These are phyloP conservation scores for Boletus subparvulus DNA, from an alignment of 768 basidiomycete species.

Conservation along the genomic window DNA sequence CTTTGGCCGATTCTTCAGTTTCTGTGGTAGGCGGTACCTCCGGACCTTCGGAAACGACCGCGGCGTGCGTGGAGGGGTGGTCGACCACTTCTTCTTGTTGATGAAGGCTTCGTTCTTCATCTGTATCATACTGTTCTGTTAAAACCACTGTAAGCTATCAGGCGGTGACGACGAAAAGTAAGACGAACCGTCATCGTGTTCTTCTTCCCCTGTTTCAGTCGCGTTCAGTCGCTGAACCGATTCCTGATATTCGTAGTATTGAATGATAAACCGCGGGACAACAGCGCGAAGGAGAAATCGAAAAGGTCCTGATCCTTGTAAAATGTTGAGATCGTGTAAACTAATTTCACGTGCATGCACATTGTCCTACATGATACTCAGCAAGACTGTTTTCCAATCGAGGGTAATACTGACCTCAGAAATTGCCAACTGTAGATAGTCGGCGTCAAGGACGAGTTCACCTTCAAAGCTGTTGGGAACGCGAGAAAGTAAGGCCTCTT, in stretches of 20 bases:
- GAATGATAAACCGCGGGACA: slow-evolving; percentile 61
- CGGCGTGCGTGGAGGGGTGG: neutral
- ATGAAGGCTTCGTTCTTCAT: slow-evolving; percentile 5
- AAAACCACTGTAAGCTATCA: neutral
- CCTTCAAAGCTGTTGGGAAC: slow-evolving; percentile 50
- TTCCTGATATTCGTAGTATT: slow-evolving; percentile 63
- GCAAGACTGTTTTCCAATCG: neutral
- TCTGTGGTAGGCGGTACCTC: slow-evolving; percentile 1
- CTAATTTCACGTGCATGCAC: slow-evolving; percentile 65
- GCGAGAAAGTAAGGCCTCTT: slow-evolving; percentile 46
- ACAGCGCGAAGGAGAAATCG: slow-evolving; percentile 52
- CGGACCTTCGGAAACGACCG: neutral
- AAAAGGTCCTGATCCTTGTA: slow-evolving; percentile 68
- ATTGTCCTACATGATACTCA: slow-evolving; percentile 54
- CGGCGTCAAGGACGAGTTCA: slow-evolving; percentile 70
- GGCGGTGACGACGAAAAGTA: neutral
- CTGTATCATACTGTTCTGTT: slow-evolving; percentile 16
- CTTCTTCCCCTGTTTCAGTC: slow-evolving; percentile 15
- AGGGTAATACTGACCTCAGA: slow-evolving; percentile 52
- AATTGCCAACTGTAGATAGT: slow-evolving; percentile 60
- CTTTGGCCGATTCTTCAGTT: slow-evolving; percentile 1
- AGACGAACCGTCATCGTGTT: slow-evolving; percentile 22
- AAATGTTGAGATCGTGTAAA: slow-evolving; percentile 67
- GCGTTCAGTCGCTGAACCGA: slow-evolving; percentile 46
- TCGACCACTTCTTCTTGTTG: slow-evolving; percentile 4